Conservation (phyloP, 805 yeast species). For the Cyberlindnera maclurae region DNA sequence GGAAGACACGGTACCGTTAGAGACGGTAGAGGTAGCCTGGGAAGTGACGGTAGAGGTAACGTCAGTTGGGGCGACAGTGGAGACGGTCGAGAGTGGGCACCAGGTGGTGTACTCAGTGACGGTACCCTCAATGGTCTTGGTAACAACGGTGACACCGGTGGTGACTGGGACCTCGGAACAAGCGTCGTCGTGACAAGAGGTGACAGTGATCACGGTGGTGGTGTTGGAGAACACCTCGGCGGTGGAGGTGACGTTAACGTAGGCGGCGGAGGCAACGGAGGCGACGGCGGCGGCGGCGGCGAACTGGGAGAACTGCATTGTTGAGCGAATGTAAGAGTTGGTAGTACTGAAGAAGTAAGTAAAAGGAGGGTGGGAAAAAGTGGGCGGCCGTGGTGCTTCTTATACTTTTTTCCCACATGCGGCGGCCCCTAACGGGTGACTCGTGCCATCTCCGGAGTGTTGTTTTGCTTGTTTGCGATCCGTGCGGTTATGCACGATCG, state of each 20-base stretch:
- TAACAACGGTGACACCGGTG: constrained; percentile 23
- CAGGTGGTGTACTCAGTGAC: constrained; percentile 21
- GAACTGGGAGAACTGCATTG: constrained; percentile 30
- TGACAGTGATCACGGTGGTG: constrained; percentile 29
- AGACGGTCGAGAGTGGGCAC: constrained; percentile 17
- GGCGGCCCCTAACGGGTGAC: background rate
- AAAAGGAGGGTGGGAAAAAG: constrained; percentile 1
- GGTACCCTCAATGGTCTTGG: constrained; percentile 17
- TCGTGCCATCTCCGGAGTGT: background rate
- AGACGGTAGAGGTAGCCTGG: constrained; percentile 4
- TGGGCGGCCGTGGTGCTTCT: constrained; percentile 4
- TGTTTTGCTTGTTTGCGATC: background rate
- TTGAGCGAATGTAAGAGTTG: constrained; percentile 25
- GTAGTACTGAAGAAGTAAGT: constrained; percentile 21
- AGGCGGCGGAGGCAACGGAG: constrained; percentile 23
- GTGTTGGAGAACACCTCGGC: constrained; percentile 21
- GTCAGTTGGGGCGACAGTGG: constrained; percentile 6
- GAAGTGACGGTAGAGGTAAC: constrained; percentile 15
- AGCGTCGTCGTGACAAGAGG: constrained; percentile 18
- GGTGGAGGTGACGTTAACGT: constrained; percentile 21
- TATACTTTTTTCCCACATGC: constrained; percentile 1
- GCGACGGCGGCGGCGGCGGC: constrained; percentile 24
- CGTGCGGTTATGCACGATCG: too few species aligned
- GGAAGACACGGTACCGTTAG: constrained; percentile 8
- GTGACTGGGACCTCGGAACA: constrained; percentile 22